Conservation (phyloP, 345 rosid genomes). For the Melaleuca quinquenervia region DNA sequence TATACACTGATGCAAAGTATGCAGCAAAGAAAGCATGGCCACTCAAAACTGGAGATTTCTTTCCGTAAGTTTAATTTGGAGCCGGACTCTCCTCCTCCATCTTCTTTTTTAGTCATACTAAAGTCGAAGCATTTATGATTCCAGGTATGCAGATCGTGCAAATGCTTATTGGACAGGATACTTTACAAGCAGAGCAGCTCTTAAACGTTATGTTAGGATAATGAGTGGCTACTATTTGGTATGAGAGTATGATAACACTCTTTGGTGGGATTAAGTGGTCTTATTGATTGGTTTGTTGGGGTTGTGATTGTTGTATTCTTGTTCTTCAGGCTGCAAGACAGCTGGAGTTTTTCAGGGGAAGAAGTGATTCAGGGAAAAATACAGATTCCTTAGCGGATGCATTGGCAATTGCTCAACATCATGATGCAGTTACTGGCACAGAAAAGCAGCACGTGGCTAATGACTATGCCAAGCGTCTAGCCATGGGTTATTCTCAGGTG, state of each 20-base stretch:
- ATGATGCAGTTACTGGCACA: constrained; percentile 93
- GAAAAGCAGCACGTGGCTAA: constrained; percentile 87
- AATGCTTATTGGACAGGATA: constrained; percentile 99
- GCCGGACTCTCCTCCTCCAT: background rate
- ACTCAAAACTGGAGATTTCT: constrained; percentile 72
- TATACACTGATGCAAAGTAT: constrained; percentile 93
- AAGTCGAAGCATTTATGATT: constrained; percentile 10
- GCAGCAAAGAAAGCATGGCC: constrained; percentile 76
- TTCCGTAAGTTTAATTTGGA: constrained; percentile 61
- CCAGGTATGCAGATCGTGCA: constrained; percentile 90
- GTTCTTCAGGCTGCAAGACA: constrained; percentile 76
- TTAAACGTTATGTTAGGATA: constrained; percentile 80
- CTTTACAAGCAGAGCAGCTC: constrained; percentile 84
- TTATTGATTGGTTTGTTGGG: background rate
- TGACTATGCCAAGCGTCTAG: constrained; percentile 84
- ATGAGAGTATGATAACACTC: constrained; percentile 4
- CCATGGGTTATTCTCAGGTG: constrained; percentile 84
- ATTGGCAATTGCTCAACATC: constrained; percentile 92
- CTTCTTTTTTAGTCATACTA: constrained; percentile 1
- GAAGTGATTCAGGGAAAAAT: constrained; percentile 46
- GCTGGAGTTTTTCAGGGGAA: constrained; percentile 79
- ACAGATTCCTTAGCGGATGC: constrained; percentile 88
- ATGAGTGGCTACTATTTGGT: constrained; percentile 96
- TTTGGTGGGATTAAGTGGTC: background rate
- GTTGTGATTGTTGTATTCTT: background rate